Base-by-base conservation (phyloP, 495 filamentous ascomycete genomes). In the Talaromyces thailandensis region DNA sequence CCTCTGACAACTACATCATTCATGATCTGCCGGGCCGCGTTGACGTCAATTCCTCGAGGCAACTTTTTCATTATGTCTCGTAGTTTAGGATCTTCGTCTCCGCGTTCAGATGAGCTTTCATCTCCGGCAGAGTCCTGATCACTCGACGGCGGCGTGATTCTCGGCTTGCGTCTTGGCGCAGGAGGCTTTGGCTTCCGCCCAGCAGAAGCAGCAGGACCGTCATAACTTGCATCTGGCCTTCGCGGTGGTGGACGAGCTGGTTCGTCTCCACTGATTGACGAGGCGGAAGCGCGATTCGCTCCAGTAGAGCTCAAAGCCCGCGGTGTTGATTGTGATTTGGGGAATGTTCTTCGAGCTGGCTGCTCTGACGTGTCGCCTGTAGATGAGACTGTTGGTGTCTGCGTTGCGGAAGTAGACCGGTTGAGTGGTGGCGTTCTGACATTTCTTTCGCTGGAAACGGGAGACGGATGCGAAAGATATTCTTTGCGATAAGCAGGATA, bases 1-100 rank as follows among this genome's bases (percentile, higher is more conserved):
- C 95, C 94, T 60, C 93, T 84, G 7, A 97, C 86, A 9, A 99
- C 92, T 59, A 99, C 96, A 64, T 99, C 95, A 69, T 96, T 96
- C 56, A 98, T 80, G 43, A 99, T 95, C 64, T 96, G 92, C 64
- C 88, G 87, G 1, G 93, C 92, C 1, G 95, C 90, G 14, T 81
- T 73, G 50, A 85, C 82, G 69, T 99, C 94, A 50, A 96, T 84
- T 3, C 90, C 90, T 56, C 84, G 81, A 2, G 91, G 90, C 1
- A 98, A 75, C 56, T 88, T 86, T 64, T 89, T 89, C 66, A 96
- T 71, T 29, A 95, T 78, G 2, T 80, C 68, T 73, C 81, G 79
- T 68, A 90, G 70, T 62, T 80, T 69, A 58, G 80, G 74, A 50
- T 82, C 72, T 67, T 79, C 75, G 11, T 76, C 65, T 18, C 67